A percentile compares a stretch with the other conserved stretches of the same genome.
phyloP scores from a whole-genome alignment of 2,329 filamentous ascomycete species.

The Macroventuria anomochaeta region DNA sequence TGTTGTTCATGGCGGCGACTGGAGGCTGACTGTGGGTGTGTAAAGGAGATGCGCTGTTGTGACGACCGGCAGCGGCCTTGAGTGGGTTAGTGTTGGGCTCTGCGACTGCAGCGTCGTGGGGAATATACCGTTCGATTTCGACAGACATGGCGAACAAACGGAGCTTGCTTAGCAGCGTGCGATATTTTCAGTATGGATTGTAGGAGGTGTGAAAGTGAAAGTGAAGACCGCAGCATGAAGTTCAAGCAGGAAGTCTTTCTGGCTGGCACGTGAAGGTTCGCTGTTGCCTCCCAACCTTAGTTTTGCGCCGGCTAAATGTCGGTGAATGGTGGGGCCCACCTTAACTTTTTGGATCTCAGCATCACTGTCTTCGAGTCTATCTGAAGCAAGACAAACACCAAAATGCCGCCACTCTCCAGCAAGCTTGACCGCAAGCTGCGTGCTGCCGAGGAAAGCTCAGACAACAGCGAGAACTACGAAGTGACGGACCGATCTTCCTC shows the following conservation, averaged over 20 bases:
- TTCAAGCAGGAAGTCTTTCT: slow-evolving; percentile 1
- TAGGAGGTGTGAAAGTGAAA: slow-evolving; percentile 10
- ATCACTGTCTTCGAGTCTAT: neutral
- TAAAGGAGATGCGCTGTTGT: slow-evolving; percentile 23
- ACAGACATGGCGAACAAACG: slow-evolving; percentile 34
- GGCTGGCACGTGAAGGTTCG: slow-evolving; percentile 12
- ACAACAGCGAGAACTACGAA: slow-evolving; percentile 49
- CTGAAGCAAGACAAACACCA: slow-evolving; percentile 1
- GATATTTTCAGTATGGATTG: neutral
- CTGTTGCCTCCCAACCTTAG: slow-evolving; percentile 13
- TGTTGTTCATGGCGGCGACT: slow-evolving; percentile 30
- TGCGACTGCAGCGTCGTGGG: slow-evolving; percentile 33
- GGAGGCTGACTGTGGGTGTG: slow-evolving; percentile 12
- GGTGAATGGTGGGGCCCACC: slow-evolving; percentile 5
- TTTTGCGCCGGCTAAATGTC: slow-evolving; percentile 17
- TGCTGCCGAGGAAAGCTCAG: slow-evolving; percentile 46
- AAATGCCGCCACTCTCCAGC: slow-evolving; percentile 43
- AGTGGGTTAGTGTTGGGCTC: slow-evolving; percentile 34
- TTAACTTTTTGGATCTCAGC: slow-evolving; percentile 13
- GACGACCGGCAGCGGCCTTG: slow-evolving; percentile 33
- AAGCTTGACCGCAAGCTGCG: slow-evolving; percentile 47
- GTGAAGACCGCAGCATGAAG: slow-evolving; percentile 17
- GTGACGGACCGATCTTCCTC: slow-evolving; percentile 50
- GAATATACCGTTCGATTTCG: slow-evolving; percentile 36
- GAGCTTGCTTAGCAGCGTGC: slow-evolving; percentile 18